These are phyloP conservation scores for Gossypium davidsonii DNA, from an alignment of 441 rosid genomes.

Conservation along the genomic window DNA sequence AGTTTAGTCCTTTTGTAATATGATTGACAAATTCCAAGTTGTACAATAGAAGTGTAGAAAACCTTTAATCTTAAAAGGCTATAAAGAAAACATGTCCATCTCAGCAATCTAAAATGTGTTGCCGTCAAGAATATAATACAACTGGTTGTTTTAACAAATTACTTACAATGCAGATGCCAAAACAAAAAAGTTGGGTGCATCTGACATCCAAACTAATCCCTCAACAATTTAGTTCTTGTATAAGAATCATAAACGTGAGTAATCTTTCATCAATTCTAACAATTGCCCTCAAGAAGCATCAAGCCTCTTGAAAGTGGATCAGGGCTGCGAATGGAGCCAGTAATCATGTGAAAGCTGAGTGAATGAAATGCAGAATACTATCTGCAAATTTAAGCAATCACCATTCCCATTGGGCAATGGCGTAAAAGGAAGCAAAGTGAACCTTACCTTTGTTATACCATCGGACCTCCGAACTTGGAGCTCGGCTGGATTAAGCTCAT, in stretches of 20 bases:
- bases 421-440: slow-evolving; percentile 12
- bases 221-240: neutral
- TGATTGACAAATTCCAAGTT: neutral
- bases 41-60: neutral
- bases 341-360: too few species aligned
- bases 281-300: neutral
- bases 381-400: too few species aligned
- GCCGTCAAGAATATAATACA: neutral
- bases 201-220: neutral
- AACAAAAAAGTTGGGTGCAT: neutral
- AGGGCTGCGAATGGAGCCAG: too few species aligned
- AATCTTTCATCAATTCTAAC: neutral
- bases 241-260: neutral
- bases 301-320: neutral
- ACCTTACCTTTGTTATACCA: slow-evolving; percentile 68
- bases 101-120: neutral
- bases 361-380: neutral
- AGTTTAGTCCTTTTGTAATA: neutral
- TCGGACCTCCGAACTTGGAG: slow-evolving; percentile 80
- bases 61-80: neutral
- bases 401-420: neutral
- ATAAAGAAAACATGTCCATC: neutral
- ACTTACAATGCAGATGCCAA: too few species aligned
- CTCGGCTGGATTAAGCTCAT: slow-evolving; percentile 85
- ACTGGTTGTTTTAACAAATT: neutral